Evolutionary conservation across 2,329 filamentous ascomycete species (phyloP).

Genomic region (Hymenoscyphus fraxineus): DNA sequence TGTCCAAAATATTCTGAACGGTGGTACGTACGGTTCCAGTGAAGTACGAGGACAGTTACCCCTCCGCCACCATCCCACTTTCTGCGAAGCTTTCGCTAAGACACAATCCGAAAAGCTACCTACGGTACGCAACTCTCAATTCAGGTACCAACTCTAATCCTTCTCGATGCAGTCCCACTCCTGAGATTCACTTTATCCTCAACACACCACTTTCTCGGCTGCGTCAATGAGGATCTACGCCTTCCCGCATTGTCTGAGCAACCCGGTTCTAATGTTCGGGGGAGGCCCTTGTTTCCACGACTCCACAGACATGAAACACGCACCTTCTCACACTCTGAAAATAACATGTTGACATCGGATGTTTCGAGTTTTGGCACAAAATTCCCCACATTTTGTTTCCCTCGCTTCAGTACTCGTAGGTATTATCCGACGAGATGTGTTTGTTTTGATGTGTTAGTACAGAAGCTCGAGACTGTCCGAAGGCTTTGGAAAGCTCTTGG

Average conservation of each 20-base stretch:
- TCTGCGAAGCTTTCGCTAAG: not conserved
- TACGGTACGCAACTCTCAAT: not conserved
- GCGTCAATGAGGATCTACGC: not conserved
- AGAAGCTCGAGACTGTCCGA: not conserved
- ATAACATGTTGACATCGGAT: not conserved
- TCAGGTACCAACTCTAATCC: not conserved
- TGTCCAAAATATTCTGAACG: not conserved
- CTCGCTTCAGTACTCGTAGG: not conserved
- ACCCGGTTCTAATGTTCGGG: not conserved
- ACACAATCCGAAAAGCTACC: not conserved
- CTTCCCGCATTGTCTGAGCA: not conserved
- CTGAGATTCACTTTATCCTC: not conserved
- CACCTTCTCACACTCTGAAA: not conserved
- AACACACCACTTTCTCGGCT: not conserved
- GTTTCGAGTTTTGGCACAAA: not conserved
- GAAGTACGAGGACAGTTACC: not conserved
- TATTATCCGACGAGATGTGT: not conserved
- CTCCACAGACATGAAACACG: not conserved
- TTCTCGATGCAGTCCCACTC: not conserved
- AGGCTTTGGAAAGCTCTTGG: not conserved
- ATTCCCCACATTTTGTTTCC: not conserved
- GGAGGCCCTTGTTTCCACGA: not conserved
- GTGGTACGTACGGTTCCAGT: not conserved
- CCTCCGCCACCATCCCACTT: not conserved
- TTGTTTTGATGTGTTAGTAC: not conserved